phyloP scores from a whole-genome alignment of 2,329 filamentous ascomycete species.

The Pestalotiopsis sp. region DNA sequence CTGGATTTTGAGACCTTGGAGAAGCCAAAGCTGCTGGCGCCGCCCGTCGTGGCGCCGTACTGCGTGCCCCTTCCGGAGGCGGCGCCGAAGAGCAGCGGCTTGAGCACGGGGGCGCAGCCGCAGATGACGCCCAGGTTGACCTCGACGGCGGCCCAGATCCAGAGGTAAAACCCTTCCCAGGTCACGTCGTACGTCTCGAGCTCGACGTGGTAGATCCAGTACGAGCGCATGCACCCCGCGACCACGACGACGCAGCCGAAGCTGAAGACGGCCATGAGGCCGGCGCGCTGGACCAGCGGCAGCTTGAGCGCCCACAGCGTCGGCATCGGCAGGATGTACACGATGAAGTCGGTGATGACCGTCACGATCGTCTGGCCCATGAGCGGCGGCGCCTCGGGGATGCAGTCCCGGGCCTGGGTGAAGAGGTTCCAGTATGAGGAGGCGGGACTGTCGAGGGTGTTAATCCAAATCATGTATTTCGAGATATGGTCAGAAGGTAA shows the following conservation, averaged over 20 bases:
- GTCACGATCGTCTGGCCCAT: conserved; percentile 35
- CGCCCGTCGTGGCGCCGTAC: background rate
- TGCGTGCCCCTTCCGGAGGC: background rate
- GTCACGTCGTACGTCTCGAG: conserved; percentile 41
- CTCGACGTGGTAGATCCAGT: conserved; percentile 39
- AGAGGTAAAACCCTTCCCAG: conserved; percentile 43
- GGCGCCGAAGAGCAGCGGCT: conserved; percentile 23
- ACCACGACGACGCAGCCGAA: conserved; percentile 40
- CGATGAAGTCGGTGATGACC: conserved; percentile 36
- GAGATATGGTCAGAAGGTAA: too few relatives aligned
- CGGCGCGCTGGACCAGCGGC: conserved; percentile 35
- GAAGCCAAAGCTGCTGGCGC: background rate
- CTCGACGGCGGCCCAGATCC: conserved; percentile 46
- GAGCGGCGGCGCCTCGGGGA: conserved; percentile 30
- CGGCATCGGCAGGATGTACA: conserved; percentile 40
- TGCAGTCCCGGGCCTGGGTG: conserved; percentile 25
- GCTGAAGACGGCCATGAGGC: conserved; percentile 39
- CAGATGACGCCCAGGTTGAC: conserved; percentile 45
- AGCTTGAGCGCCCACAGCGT: conserved; percentile 35
- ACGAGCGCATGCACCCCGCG: conserved; percentile 38
- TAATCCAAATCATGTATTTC: too few relatives aligned
- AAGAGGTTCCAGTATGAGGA: conserved; percentile 33
- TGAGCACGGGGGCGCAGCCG: conserved; percentile 40
- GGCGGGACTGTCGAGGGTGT: conserved; percentile 15
- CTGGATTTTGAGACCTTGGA: background rate